A percentile compares a stretch with the other conserved stretches of the same genome.
phyloP scores from a whole-genome alignment of 2,329 filamentous ascomycete genomes.

The Xylaria sp. region DNA sequence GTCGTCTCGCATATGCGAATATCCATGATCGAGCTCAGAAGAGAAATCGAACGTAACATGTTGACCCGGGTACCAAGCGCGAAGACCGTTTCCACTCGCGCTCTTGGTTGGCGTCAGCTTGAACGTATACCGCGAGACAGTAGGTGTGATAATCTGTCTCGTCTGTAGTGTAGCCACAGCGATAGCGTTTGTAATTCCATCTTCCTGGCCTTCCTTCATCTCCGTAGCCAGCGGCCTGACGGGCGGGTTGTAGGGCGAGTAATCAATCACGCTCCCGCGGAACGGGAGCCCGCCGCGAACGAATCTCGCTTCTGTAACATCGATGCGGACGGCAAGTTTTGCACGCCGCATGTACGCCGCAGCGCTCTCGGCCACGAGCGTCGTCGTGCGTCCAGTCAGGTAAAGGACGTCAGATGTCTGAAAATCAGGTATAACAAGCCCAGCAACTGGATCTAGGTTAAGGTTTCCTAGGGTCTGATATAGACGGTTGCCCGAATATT shows the following conservation, averaged over 20 bases:
- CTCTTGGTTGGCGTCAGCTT: conserved; percentile 44
- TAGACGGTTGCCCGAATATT: conserved; percentile 85
- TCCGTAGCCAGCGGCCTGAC: conserved; percentile 74
- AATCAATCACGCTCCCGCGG: conserved; percentile 67
- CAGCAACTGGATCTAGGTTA: conserved; percentile 71
- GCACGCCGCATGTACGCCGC: conserved; percentile 72
- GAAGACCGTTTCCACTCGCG: conserved; percentile 40
- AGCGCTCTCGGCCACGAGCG: conserved; percentile 74
- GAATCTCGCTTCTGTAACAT: conserved; percentile 68
- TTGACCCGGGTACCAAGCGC: conserved; percentile 74
- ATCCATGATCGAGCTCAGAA: conserved; percentile 76
- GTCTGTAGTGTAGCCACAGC: conserved; percentile 66
- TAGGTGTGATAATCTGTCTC: conserved; percentile 72
- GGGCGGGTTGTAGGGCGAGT: conserved; percentile 82
- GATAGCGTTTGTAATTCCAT: conserved; percentile 18
- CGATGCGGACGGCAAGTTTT: conserved; percentile 78
- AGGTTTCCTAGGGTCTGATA: conserved; percentile 89
- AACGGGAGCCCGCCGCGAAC: conserved; percentile 76
- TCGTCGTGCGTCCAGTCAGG: conserved; percentile 73
- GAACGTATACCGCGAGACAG: conserved; percentile 72
- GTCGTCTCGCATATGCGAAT: conserved; percentile 84
- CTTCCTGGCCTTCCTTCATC: conserved; percentile 45
- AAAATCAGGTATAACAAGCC: conserved; percentile 80
- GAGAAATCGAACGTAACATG: conserved; percentile 81
- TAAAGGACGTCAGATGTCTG: conserved; percentile 79